Percentiles rank a stretch among this genome's conserved stretches.
phyloP scores from a whole-genome alignment of 495 filamentous ascomycete species.

The Articulospora tetracladia region DNA sequence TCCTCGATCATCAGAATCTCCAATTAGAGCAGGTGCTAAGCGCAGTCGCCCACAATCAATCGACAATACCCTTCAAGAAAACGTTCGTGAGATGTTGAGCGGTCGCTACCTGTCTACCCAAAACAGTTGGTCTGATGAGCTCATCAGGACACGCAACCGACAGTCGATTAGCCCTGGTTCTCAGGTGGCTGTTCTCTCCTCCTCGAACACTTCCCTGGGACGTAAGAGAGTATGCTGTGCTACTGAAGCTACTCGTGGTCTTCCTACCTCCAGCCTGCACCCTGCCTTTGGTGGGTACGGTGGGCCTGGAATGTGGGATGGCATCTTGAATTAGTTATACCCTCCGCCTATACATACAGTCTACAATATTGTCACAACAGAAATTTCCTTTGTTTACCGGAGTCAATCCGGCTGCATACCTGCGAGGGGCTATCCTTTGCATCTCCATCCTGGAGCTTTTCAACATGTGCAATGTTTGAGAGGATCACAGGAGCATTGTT shows the following conservation, averaged over 20 bases:
- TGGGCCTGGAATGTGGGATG: conserved; percentile 57
- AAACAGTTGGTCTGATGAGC: conserved; percentile 34
- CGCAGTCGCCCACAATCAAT: conserved; percentile 67
- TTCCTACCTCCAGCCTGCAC: conserved; percentile 16
- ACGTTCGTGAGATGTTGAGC: conserved; percentile 62
- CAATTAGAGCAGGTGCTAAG: conserved; percentile 46
- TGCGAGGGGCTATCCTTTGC: background rate
- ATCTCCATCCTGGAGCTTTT: background rate
- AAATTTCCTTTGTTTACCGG: conserved; percentile 15
- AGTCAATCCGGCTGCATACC: conserved; percentile 1
- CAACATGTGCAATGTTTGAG: background rate
- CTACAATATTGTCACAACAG: conserved; percentile 15
- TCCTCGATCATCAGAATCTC: conserved; percentile 25
- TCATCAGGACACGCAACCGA: conserved; percentile 17
- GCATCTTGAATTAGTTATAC: conserved; percentile 24
- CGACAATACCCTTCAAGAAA: conserved; percentile 64
- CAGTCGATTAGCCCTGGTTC: conserved; percentile 16
- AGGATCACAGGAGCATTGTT: background rate
- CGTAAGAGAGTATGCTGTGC: conserved; percentile 61
- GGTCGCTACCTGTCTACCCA: conserved; percentile 26
- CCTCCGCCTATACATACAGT: background rate
- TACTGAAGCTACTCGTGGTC: conserved; percentile 31
- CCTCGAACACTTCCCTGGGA: conserved; percentile 33
- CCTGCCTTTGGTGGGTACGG: conserved; percentile 27
- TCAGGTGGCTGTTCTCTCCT: conserved; percentile 34